phyloP scores from a whole-genome alignment of 2,329 filamentous ascomycete genomes.

The Fusarium veterinarium region DNA sequence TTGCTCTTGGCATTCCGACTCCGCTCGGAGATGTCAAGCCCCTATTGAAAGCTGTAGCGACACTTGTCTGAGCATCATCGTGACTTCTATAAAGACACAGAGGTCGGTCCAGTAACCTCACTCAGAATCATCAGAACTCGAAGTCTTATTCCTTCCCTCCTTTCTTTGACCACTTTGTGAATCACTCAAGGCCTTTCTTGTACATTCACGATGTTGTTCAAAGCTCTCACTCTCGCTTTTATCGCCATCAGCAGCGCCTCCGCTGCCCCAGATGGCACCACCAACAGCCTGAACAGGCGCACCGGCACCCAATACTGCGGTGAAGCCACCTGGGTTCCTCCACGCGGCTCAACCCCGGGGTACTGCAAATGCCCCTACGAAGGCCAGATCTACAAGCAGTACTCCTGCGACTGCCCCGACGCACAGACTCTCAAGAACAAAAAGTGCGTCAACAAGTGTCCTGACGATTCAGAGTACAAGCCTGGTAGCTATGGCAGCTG shows the following conservation, averaged over 20 bases:
- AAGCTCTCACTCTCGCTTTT: not conserved
- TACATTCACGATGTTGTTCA: not conserved
- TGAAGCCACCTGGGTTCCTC: not conserved
- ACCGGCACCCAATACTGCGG: not conserved
- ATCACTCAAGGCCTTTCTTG: not conserved
- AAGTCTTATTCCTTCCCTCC: rapidly evolving
- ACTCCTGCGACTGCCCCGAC: not conserved
- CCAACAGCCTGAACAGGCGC: not conserved
- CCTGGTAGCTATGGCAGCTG: not conserved
- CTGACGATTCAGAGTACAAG: not conserved
- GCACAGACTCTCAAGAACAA: not conserved
- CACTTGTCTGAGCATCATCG: too few species aligned
- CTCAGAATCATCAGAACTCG: too few species aligned
- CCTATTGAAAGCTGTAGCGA: rapidly evolving
- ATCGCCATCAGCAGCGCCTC: not conserved
- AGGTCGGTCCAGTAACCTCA: rapidly evolving
- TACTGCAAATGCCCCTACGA: not conserved
- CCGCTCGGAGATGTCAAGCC: not conserved
- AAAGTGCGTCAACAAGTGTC: not conserved
- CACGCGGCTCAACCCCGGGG: not conserved
- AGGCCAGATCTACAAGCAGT: not conserved
- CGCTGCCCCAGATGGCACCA: not conserved
- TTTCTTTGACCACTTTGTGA: not conserved
- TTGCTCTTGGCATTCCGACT: not conserved
- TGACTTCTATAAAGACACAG: not conserved